These are phyloP conservation scores for Monosporascus sp. DNA, from an alignment of 2,329 filamentous ascomycete genomes.

Conservation along the genomic window DNA sequence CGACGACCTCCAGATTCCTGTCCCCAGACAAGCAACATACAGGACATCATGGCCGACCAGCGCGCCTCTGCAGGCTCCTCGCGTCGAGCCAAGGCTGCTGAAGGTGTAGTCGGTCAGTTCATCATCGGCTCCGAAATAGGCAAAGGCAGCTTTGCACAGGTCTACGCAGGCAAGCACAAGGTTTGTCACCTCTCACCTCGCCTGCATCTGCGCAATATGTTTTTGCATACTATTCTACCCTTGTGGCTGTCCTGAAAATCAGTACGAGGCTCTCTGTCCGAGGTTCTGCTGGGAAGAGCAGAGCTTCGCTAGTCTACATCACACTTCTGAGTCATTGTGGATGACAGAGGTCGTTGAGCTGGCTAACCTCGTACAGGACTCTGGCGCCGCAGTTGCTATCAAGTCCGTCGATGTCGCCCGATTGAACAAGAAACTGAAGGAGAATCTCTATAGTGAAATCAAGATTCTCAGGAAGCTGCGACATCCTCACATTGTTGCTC, in stretches of 20 bases:
- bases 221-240: conserved; percentile 4
- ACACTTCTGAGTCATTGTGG: conserved; percentile 8
- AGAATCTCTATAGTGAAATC: conserved; percentile 94
- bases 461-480: conserved; percentile 89
- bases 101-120: conserved; percentile 64
- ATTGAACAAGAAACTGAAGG: conserved; percentile 91
- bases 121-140: conserved; percentile 84
- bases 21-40: conserved; percentile 24
- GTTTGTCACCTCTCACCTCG: conserved; percentile 44
- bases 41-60: conserved; percentile 28
- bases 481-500: conserved; percentile 93
- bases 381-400: conserved; percentile 81
- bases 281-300: background rate
- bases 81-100: conserved; percentile 30
- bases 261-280: background rate
- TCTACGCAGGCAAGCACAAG: conserved; percentile 81
- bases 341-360: conserved; percentile 1
- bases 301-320: background rate
- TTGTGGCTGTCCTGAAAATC: background rate
- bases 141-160: conserved; percentile 94
- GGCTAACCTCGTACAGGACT: conserved; percentile 49
- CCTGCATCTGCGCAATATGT: conserved; percentile 4
- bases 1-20: conserved; percentile 24
- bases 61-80: conserved; percentile 22
- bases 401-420: conserved; percentile 91